Evolutionary conservation across 257 asterid genomes (phyloP).

Genomic region (Paraleonurus japonicus): DNA sequence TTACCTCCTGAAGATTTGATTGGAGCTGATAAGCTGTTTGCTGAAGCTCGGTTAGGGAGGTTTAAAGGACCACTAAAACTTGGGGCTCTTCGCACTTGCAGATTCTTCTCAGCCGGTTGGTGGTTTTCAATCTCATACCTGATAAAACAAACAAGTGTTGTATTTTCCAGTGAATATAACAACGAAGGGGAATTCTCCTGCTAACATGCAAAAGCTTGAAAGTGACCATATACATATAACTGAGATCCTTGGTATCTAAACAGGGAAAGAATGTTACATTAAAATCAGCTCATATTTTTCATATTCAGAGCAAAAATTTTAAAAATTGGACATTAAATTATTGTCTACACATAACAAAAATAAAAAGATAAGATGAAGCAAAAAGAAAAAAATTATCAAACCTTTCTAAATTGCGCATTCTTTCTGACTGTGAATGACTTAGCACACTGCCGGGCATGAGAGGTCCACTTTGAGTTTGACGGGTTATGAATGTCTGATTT

Average conservation of each 20-base stretch:
- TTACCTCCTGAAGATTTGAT: constrained; percentile 96
- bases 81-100: constrained; percentile 70
- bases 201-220: constrained; percentile 20
- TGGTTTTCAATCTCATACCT: constrained; percentile 71
- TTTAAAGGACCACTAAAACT: constrained; percentile 94
- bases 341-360: constrained; percentile 23
- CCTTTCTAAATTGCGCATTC: constrained; percentile 74
- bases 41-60: constrained; percentile 97
- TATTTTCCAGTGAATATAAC: constrained; percentile 20
- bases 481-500: constrained; percentile 55
- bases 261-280: constrained; percentile 11
- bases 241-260: constrained; percentile 4
- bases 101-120: constrained; percentile 59
- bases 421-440: constrained; percentile 65
- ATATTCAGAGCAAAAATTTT: not conserved
- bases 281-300: constrained; percentile 6
- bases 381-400: constrained; percentile 25
- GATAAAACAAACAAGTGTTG: constrained; percentile 27
- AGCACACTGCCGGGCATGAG: constrained; percentile 68
- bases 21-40: constrained; percentile 98
- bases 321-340: not conserved
- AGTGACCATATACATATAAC: constrained; percentile 1
- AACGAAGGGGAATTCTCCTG: constrained; percentile 15
- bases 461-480: constrained; percentile 93
- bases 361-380: constrained; percentile 17